Evolutionary conservation across 2,329 filamentous ascomycete genomes (phyloP).

Genomic region (Claviceps quebecensis): DNA sequence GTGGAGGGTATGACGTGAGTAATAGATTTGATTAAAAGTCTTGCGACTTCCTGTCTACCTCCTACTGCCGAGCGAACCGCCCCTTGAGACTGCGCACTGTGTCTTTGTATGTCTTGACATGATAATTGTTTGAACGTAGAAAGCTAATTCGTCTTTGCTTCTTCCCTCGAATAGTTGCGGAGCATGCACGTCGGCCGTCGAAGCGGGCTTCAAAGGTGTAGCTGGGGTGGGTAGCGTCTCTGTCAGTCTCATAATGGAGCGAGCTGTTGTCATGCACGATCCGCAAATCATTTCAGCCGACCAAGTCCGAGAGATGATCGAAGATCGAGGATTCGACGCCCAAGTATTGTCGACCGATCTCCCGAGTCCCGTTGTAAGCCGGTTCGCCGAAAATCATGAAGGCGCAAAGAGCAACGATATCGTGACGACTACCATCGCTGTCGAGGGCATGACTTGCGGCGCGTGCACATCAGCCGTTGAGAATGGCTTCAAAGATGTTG

Average conservation of each 20-base stretch:
- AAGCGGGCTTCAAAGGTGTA: conserved; percentile 74
- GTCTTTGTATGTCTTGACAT: background rate
- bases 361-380: conserved; percentile 36
- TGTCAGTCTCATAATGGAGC: conserved; percentile 87
- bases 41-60: background rate
- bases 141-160: background rate
- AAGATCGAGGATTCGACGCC: conserved; percentile 85
- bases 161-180: conserved; percentile 52
- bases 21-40: background rate
- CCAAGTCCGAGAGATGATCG: conserved; percentile 69
- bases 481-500: conserved; percentile 59
- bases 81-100: conserved; percentile 14
- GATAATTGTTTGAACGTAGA: background rate
- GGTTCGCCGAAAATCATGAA: conserved; percentile 20
- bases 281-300: conserved; percentile 59
- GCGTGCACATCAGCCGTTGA: conserved; percentile 81
- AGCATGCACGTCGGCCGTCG: conserved; percentile 89
- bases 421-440: conserved; percentile 59
- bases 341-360: conserved; percentile 74
- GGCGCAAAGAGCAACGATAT: conserved; percentile 26
- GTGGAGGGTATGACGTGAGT: conserved; percentile 76
- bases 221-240: conserved; percentile 75
- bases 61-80: conserved; percentile 14
- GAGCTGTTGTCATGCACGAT: conserved; percentile 89
- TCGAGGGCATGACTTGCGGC: conserved; percentile 85